Evolutionary conservation across 371 early-diverging fungal species (phyloP).

Genomic region (Hamiltosporidium tvaerminnensis): DNA sequence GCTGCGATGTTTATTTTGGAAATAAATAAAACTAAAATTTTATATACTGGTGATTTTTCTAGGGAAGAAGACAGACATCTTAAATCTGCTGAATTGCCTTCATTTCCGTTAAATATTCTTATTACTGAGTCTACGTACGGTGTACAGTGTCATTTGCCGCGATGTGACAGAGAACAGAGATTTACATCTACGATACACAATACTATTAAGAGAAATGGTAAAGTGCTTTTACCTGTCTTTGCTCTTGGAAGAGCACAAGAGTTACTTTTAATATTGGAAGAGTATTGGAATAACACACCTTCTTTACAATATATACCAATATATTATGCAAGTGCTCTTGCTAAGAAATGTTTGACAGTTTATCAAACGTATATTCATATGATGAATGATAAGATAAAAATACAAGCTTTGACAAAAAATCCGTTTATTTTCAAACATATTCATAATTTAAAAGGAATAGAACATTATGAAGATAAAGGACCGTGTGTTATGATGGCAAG

Average conservation of each 20-base stretch:
- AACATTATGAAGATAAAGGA: constrained; percentile 73
- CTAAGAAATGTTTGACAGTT: constrained; percentile 89
- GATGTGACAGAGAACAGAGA: constrained; percentile 76
- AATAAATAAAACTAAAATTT: constrained; percentile 76
- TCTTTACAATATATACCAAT: constrained; percentile 63
- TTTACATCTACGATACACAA: constrained; percentile 74
- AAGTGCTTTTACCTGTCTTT: constrained; percentile 93
- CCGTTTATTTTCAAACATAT: constrained; percentile 95
- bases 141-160: constrained; percentile 84
- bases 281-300: constrained; percentile 89
- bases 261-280: constrained; percentile 86
- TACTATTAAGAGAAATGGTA: constrained; percentile 80
- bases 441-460: constrained; percentile 65
- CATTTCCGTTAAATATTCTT: constrained; percentile 68
- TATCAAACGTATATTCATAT: constrained; percentile 97
- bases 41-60: constrained; percentile 98
- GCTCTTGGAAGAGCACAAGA: constrained; percentile 97
- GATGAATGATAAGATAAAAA: constrained; percentile 90
- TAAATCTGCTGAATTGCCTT: constrained; percentile 86
- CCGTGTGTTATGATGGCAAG: constrained; percentile 98
- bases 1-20: constrained; percentile 98
- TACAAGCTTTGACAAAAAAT: constrained; percentile 72
- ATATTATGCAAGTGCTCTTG: constrained; percentile 86
- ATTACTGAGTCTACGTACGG: constrained; percentile 97
- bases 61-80: constrained; percentile 98